A percentile compares a stretch with the other conserved stretches of the same genome.
Conservation (phyloP, 306 rosid genomes). For the Macrotyloma uniflorum region DNA sequence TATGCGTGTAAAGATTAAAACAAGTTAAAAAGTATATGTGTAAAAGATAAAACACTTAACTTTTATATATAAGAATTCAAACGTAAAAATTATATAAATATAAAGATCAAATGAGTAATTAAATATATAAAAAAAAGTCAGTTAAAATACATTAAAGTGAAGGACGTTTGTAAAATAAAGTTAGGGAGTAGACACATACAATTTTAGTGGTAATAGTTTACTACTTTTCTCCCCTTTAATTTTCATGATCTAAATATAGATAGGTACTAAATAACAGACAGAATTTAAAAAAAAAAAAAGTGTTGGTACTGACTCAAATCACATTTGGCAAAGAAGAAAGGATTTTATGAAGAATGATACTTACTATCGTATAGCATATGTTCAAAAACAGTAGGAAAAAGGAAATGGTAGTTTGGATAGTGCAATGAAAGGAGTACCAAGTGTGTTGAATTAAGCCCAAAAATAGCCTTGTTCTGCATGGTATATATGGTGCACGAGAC, state of each 20-base stretch:
- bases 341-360: background rate
- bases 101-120: no score
- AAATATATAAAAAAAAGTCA: background rate
- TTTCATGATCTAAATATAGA: background rate
- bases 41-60: no score
- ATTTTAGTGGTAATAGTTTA: background rate
- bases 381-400: background rate
- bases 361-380: background rate
- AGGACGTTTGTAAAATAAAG: background rate
- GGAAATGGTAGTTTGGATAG: background rate
- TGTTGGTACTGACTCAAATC: background rate
- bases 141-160: background rate
- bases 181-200: background rate
- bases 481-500: constrained; percentile 29
- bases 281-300: background rate
- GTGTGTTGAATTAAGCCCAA: constrained; percentile 1
- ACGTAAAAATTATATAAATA: no score
- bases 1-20: no score
- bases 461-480: constrained; percentile 26
- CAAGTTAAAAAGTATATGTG: no score
- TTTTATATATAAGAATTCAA: no score
- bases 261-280: background rate
- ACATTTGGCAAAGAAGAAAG: constrained; percentile 25
- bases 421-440: constrained; percentile 21
- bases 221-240: background rate